Percentiles rank a stretch among this genome's conserved stretches.
These are phyloP conservation scores for Thelonectria discophora DNA, from an alignment of 2,329 filamentous ascomycete genomes.

Conservation along the genomic window DNA sequence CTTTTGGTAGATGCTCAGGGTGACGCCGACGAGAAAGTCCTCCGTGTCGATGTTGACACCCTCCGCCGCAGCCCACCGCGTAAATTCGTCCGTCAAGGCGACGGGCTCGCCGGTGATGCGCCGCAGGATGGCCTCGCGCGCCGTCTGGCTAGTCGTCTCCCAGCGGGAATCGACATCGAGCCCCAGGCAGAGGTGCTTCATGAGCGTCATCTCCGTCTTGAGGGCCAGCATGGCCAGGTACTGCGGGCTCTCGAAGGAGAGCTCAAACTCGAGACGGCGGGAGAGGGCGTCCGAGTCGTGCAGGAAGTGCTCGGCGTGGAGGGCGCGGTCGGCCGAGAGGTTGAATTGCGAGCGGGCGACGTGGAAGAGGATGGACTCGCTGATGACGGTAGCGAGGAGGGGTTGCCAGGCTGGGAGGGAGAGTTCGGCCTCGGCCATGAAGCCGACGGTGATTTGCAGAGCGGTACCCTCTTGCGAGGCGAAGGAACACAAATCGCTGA, in stretches of 20 bases:
- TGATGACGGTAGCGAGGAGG: slow-evolving; percentile 14
- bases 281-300: slow-evolving; percentile 15
- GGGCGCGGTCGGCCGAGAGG: slow-evolving; percentile 16
- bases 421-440: slow-evolving; percentile 20
- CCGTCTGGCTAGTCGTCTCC: slow-evolving; percentile 21
- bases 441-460: slow-evolving; percentile 13
- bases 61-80: slow-evolving; percentile 9
- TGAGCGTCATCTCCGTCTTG: slow-evolving; percentile 26
- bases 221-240: slow-evolving; percentile 16
- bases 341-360: slow-evolving; percentile 22
- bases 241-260: slow-evolving; percentile 17
- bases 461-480: slow-evolving; percentile 9
- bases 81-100: slow-evolving; percentile 15
- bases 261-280: slow-evolving; percentile 25
- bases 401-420: slow-evolving; percentile 20
- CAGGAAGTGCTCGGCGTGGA: slow-evolving; percentile 28
- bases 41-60: slow-evolving; percentile 18
- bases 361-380: slow-evolving; percentile 22
- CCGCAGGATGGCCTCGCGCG: slow-evolving; percentile 19
- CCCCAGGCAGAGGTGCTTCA: slow-evolving; percentile 25
- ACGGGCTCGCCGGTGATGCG: slow-evolving; percentile 22
- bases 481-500: slow-evolving; percentile 9
- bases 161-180: slow-evolving; percentile 23
- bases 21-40: slow-evolving; percentile 25
- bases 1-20: slow-evolving; percentile 22